phyloP scores from a whole-genome alignment of 192 early-diverging fungal genomes.

The Coemansia sp. region DNA sequence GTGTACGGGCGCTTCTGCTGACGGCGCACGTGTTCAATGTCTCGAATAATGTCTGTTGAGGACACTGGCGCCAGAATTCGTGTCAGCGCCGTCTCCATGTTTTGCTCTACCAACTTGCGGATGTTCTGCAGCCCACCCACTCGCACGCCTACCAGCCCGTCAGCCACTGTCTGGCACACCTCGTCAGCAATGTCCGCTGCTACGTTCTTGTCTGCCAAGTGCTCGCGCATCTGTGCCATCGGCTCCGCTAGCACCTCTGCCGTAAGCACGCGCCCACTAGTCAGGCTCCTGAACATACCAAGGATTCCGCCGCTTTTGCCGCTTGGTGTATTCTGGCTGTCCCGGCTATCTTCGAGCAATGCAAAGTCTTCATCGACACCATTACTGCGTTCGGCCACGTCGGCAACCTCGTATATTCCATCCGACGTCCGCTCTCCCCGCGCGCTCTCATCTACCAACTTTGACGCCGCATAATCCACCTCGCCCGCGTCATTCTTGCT shows the following conservation, averaged over 20 bases:
- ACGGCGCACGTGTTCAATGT: constrained; percentile 73
- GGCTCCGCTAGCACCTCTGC: constrained; percentile 72
- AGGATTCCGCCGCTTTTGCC: constrained; percentile 56
- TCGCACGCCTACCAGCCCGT: constrained; percentile 70
- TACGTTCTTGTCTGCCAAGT: constrained; percentile 90
- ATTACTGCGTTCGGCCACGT: constrained; percentile 57
- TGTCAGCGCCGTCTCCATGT: constrained; percentile 81
- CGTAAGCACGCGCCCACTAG: constrained; percentile 70
- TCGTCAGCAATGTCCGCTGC: constrained; percentile 84
- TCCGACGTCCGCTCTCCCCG: constrained; percentile 64
- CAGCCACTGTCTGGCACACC: constrained; percentile 76
- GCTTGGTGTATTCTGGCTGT: constrained; percentile 53
- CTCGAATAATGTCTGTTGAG: constrained; percentile 86
- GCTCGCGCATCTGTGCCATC: constrained; percentile 86
- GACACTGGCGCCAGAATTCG: constrained; percentile 86
- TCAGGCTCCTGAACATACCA: constrained; percentile 71
- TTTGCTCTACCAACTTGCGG: constrained; percentile 65
- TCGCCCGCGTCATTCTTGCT: constrained; percentile 9
- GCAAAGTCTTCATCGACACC: constrained; percentile 51
- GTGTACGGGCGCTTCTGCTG: constrained; percentile 75
- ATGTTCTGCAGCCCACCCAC: constrained; percentile 77
- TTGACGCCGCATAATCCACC: constrained; percentile 15
- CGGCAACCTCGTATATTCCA: constrained; percentile 76
- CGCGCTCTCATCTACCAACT: constrained; percentile 60
- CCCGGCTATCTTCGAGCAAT: constrained; percentile 58